phyloP scores from a whole-genome alignment of 2,329 filamentous ascomycete species.

The Nemania sp. region DNA sequence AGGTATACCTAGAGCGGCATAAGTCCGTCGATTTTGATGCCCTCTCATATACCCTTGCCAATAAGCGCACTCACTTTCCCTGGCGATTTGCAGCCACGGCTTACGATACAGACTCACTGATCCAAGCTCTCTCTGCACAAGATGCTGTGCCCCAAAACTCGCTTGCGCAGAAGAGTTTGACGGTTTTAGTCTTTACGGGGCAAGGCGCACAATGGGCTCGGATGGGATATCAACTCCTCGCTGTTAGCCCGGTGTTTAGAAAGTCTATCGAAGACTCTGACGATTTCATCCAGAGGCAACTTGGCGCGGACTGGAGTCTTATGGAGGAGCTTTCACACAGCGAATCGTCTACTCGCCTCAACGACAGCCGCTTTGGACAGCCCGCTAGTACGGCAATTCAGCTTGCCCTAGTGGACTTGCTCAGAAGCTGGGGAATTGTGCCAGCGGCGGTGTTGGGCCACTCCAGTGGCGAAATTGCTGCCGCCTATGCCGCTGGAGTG shows the following conservation, averaged over 20 bases:
- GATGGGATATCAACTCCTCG: slow-evolving; percentile 40
- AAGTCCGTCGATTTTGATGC: slow-evolving; percentile 3
- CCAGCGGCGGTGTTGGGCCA: slow-evolving; percentile 29
- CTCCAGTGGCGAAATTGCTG: slow-evolving; percentile 45
- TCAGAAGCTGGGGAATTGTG: slow-evolving; percentile 19
- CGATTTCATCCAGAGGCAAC: background rate
- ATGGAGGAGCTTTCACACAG: slow-evolving; percentile 7
- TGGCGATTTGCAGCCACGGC: no score
- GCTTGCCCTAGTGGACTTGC: slow-evolving; percentile 24
- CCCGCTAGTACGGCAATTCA: slow-evolving; percentile 33
- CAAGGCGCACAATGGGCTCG: slow-evolving; percentile 39
- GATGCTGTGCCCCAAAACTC: background rate
- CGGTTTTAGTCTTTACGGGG: slow-evolving; percentile 33
- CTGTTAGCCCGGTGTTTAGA: slow-evolving; percentile 17
- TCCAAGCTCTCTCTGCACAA: slow-evolving; percentile 14
- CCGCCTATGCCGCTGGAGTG: slow-evolving; percentile 45
- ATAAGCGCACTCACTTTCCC: slow-evolving; percentile 11
- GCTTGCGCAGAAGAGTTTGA: no score
- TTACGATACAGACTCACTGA: no score
- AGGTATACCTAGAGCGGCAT: no score
- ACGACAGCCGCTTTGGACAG: slow-evolving; percentile 15
- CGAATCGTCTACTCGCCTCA: background rate
- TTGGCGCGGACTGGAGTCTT: slow-evolving; percentile 13
- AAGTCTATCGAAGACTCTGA: slow-evolving; percentile 24
- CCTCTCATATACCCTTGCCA: slow-evolving; percentile 25